Percentiles rank a stretch among this genome's conserved stretches.
Evolutionary conservation across 352 stramenopile genomes (phyloP).

Genomic region (Pythium coloratum): DNA sequence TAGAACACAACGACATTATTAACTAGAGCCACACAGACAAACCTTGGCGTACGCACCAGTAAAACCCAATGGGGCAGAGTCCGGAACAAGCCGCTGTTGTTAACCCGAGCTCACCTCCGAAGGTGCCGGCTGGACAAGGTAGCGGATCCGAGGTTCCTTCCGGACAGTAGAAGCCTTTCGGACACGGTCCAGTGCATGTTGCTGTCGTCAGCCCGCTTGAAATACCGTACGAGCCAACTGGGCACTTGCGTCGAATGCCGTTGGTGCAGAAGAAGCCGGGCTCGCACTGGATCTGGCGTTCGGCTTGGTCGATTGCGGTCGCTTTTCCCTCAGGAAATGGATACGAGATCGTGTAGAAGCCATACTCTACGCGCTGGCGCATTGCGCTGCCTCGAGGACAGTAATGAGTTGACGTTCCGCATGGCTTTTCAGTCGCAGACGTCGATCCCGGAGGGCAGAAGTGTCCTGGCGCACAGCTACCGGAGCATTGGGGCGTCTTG

Average conservation of each 20-base stretch:
- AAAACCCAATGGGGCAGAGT: slow-evolving; percentile 48
- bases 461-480: slow-evolving; percentile 42
- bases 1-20: slow-evolving; percentile 7
- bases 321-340: slow-evolving; percentile 13
- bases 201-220: slow-evolving; percentile 31
- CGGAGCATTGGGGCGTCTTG: slow-evolving; percentile 42
- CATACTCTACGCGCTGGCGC: slow-evolving; percentile 38
- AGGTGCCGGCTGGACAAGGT: slow-evolving; percentile 52
- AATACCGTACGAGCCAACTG: slow-evolving; percentile 47
- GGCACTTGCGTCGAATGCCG: slow-evolving; percentile 55
- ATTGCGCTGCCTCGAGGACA: slow-evolving; percentile 50
- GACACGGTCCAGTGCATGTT: slow-evolving; percentile 46
- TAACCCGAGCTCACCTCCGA: slow-evolving; percentile 37
- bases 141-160: slow-evolving; percentile 44
- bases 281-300: slow-evolving; percentile 39
- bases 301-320: slow-evolving; percentile 6
- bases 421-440: slow-evolving; percentile 43
- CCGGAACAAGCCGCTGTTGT: slow-evolving; percentile 41
- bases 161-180: slow-evolving; percentile 56
- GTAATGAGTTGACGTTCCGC: slow-evolving; percentile 55
- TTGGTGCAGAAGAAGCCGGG: slow-evolving; percentile 63
- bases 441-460: slow-evolving; percentile 68
- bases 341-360: slow-evolving; percentile 61
- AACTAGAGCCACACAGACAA: no score
- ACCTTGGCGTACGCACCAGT: slow-evolving; percentile 42